Base-by-base conservation (phyloP, 2,329 filamentous ascomycete species). In the Paecilomyces fulvus region DNA sequence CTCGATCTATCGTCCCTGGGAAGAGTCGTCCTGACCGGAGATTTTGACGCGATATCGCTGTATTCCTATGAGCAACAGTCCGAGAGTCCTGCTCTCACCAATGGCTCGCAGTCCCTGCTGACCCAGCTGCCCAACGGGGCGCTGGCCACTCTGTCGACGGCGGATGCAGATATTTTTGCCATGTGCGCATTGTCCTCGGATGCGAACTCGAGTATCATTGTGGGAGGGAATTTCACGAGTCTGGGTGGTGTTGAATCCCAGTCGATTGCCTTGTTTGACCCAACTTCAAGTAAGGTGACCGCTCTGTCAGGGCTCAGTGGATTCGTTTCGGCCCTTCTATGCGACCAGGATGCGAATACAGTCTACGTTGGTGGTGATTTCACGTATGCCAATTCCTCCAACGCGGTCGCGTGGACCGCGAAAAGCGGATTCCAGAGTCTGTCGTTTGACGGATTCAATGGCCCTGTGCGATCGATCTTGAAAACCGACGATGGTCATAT, bases 181-280 rank as follows among this genome's bases (percentile, higher is more conserved):
- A 94, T 99, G 88, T 99, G 94, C 76, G 77, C 87, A 20, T 89
- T 92, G n/a, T 65, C 79, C 84, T 53, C 75, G 80, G 81, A 89
- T 71, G 88, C 88, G 61, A 81, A 5, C 74, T 87, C 56, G 79
- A 82, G n/a, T 87, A 88, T 46, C 83, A 82, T 97, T 51, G 82
- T 99, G 14, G 94, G 89, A 56, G 94, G 94, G 51, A 97, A 97
- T 76, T 99, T 99, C 70, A 97, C 94, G 30, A 95, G 90, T 70
- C 76, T 99, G 60, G 89, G 86, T 58, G 85, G 85, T 57, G 80
- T 87, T 56, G 77, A 89, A 67, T 90, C 91, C 1, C 85, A 85
- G 54, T 89, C 89, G 49, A 83, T 95, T 56, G 94, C 92, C 23
- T 71, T 95, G 51, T 91, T 92, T 75, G 84, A 96, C 69, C 84